Evolutionary conservation across 139 green algal species (phyloP), one percentile per base, ranked within the genome.

Genomic region (Ulvella scutata): DNA sequence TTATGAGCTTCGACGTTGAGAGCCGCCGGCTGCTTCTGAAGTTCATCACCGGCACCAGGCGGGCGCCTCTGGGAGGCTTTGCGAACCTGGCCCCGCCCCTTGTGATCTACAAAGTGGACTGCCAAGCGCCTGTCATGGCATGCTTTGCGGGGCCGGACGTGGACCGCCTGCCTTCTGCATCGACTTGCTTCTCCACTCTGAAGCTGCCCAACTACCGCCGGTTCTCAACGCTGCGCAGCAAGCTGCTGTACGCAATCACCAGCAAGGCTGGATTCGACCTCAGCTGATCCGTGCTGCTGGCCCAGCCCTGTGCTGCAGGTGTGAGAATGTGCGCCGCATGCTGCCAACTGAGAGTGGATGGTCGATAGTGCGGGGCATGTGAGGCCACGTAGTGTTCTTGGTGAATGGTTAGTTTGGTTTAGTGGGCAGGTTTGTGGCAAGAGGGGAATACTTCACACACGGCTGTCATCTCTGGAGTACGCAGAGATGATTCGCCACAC

Each of bases 21-120:
- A 80, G 94, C 60, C 82, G 81, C 20, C 60, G 77, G 13, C 78
- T 76, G n/a, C 76, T 96, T 62, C 83, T 97, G 38, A 86, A 86
- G 39, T 98, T 98, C 75, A 87, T 92, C 4, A 98, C 94, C 3
- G 83, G 80, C 43, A 92, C 86, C 81, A 89, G 82, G 40, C 82
- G 91, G 3, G 84, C 92, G 2, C 94, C 94, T 1, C 83, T 98
- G 36, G 88, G 95, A 2, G 94, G 94, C 3, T 98, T 98, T 75
- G 44, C 81, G 72, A 86, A 93, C 79, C 81, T 98, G 21, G 82
- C 90, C 43, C 94, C 94, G 39, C 83, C 86, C 0, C 86, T 98
- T 31, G 91, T 85, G 3, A 85, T 98, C 2, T 91, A 91, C 82
- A 91, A 90, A 82, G 89, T 90, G 10, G 81, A 86, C 31, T 92